Evolutionary conservation across 768 basidiomycete genomes (phyloP), one percentile per base, ranked within the genome.

Genomic region (Tylopilus plumbeoviolaceoides): DNA sequence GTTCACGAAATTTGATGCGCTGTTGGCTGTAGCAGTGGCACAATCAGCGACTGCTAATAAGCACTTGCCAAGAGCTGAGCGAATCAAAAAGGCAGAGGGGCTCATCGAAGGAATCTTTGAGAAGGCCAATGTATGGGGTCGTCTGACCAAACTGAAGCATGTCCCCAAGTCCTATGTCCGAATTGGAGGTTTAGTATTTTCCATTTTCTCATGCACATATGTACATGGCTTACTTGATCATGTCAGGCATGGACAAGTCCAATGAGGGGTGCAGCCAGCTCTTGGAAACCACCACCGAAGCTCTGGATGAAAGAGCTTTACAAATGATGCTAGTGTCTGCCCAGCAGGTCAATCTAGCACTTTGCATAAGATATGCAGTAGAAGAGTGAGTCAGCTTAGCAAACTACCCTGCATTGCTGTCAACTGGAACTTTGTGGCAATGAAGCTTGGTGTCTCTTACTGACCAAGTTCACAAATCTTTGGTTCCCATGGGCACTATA

Each of bases 1-100:
- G 15, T 55, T 57, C 41, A 57, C 55, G 1, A 56, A 56, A 20
- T 56, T 46, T 20, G 52, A 56, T 40, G 52, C 55, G 4, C 48
- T 56, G 9, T 25, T 45, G 14, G 7, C 47, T 5, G 25, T 36
- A 5, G 55, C 47, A 8, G 0, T 48, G 5, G 25, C 25, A n/a
- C 48, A 36, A 10, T 15, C 54, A 12, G 1, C 18, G 2, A 18
- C 18, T 18, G 17, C 11, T 17, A 36, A 48, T 45, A n/a, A 25
- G 17, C 36, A 12, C 4, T 17, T 48, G 4, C 18, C 43, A 2
- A n/a, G 44, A 45, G 8, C 31, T 2, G 14, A 4, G 39, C 30
- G 30, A 30, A 1, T 30, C 25, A 7, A 54, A 10, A 54, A 45
- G 35, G 45, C 41, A 0, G 2, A 39, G 30, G 2, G 0, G 8